Base-by-base conservation (phyloP, 164 flowering plant genomes). In the Akebia trifoliata region DNA sequence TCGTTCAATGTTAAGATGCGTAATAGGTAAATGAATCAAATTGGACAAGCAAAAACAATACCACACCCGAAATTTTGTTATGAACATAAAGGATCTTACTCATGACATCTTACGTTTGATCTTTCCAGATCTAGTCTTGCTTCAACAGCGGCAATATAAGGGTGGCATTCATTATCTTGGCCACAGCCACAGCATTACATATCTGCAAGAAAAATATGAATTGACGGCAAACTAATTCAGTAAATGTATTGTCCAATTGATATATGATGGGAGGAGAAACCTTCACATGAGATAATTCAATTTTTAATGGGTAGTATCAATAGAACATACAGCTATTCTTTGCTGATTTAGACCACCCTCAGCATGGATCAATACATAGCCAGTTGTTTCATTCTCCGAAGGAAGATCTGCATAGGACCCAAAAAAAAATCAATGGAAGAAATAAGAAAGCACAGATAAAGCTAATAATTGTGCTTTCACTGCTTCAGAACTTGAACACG, bases 121-220 rank as follows among this genome's bases (percentile, higher is more conserved):
- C 99, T 73, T 94, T 90, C 97, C 99, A 90, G 43, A 94, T 94
- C 74, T 94, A 96, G 62, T 94, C 99, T 61, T 94, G 99, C 87
- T 94, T 94, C 79, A 94, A 66, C 63, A 94, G 72, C 38, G 99
- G 96, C 74, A 94, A 78, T 62, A 94, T 94, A 65, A 94, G 97
- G 29, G 99, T 90, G 12, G 97, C 93, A 76, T 94, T 90, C 89
- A 94, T 70, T 69, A 94, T 94, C 72, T 94, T 94, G 44, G 99
- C 99, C 64, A 90, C 99, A 59, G 87, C 99, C 30, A 94, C 99
- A 58, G 99, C 99, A 80, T 94, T 94, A 72, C 96, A 87, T 61
- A 94, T 94, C 97, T 94, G 87, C 74, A 76, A 46, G 21, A 57
- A n/a, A 59, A 18, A 28, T 36, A 29, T 35, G 37, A 32, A 44